Percentiles rank a stretch among this genome's conserved stretches.
Conservation (phyloP, 441 rosid species). For the Capsella rubella region DNA sequence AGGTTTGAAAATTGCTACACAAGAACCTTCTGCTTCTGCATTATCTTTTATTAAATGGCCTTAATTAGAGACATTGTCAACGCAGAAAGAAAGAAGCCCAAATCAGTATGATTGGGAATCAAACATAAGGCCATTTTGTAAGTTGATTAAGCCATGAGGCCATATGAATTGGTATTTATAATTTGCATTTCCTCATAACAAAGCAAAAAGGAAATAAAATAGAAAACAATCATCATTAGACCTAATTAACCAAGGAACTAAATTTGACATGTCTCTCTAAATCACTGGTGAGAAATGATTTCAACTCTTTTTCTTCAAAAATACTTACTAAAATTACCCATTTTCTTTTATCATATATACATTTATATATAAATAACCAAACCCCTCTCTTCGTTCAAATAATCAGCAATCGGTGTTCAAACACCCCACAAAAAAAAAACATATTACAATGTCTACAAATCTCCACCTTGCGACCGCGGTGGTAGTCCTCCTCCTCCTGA, state of each 20-base stretch:
- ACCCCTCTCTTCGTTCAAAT: slow-evolving; percentile 23
- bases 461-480: slow-evolving; percentile 38
- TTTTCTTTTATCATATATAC: slow-evolving; percentile 3
- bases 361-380: slow-evolving; percentile 35
- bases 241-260: slow-evolving; percentile 10
- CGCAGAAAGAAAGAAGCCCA: slow-evolving; percentile 4
- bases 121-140: background rate
- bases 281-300: slow-evolving; percentile 35
- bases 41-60: background rate
- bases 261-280: slow-evolving; percentile 20
- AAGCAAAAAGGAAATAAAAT: background rate
- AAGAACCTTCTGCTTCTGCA: background rate
- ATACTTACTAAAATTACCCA: slow-evolving; percentile 33
- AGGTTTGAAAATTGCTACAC: background rate
- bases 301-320: slow-evolving; percentile 18
- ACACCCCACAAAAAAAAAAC: background rate
- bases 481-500: slow-evolving; percentile 41
- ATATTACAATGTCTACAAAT: slow-evolving; percentile 18
- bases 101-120: background rate
- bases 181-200: background rate
- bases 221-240: background rate
- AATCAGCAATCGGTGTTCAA: slow-evolving; percentile 36
- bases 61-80: background rate
- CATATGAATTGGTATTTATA: background rate
- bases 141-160: background rate